Evolutionary conservation across 805 yeast genomes (phyloP).

Genomic region (Kodamaea fukazawae): DNA sequence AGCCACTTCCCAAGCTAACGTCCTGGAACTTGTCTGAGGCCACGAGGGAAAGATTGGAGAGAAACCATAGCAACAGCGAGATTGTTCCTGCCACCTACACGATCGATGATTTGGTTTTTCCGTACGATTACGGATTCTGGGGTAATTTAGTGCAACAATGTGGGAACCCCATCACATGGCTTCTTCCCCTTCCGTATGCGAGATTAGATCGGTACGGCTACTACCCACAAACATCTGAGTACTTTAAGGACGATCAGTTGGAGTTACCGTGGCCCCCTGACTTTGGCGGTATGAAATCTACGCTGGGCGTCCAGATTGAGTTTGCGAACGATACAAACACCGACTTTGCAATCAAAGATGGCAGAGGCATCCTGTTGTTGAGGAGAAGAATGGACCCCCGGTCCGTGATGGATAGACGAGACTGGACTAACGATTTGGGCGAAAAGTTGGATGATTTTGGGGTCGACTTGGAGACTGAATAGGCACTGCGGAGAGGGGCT

Average conservation of each 20-base stretch:
- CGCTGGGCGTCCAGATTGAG: slow-evolving; percentile 11
- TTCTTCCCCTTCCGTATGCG: slow-evolving; percentile 69
- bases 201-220: slow-evolving; percentile 52
- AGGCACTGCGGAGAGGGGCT: too few species aligned
- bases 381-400: slow-evolving; percentile 38
- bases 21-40: slow-evolving; percentile 37
- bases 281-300: slow-evolving; percentile 50
- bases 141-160: slow-evolving; percentile 50
- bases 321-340: slow-evolving; percentile 8
- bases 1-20: slow-evolving; percentile 42
- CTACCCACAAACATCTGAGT: slow-evolving; percentile 49
- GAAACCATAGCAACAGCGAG: slow-evolving; percentile 4
- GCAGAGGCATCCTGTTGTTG: slow-evolving; percentile 21
- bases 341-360: slow-evolving; percentile 7
- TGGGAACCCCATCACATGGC: slow-evolving; percentile 68
- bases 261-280: slow-evolving; percentile 94
- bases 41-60: slow-evolving; percentile 3
- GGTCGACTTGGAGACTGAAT: slow-evolving; percentile 70
- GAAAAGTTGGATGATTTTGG: slow-evolving; percentile 83
- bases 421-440: slow-evolving; percentile 81
- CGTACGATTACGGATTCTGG: slow-evolving; percentile 71
- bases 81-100: slow-evolving; percentile 40
- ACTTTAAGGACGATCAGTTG: slow-evolving; percentile 53
- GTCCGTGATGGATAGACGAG: slow-evolving; percentile 34
- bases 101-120: slow-evolving; percentile 71